Conservation (phyloP, 495 filamentous ascomycete genomes). For the Aspergillus sparsus region DNA sequence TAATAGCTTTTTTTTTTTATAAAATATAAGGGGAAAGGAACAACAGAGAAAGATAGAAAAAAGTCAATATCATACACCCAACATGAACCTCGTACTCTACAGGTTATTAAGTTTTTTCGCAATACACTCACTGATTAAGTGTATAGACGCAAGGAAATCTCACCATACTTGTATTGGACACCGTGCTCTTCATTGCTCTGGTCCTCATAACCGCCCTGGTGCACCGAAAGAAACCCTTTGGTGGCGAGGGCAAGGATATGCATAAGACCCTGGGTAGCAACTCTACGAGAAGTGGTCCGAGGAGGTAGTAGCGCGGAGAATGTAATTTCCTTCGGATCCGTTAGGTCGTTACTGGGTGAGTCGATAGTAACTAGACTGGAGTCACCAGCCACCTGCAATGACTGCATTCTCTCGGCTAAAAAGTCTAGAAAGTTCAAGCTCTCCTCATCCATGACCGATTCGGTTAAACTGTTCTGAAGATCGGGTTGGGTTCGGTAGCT, state of each 20-base stretch:
- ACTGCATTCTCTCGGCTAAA: conserved; percentile 36
- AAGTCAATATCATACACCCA: neutral
- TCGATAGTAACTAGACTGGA: neutral
- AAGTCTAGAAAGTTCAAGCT: conserved; percentile 62
- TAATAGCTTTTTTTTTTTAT: too few relatives aligned
- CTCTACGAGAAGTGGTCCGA: conserved; percentile 49
- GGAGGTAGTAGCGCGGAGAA: conserved; percentile 66
- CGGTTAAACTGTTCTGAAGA: conserved; percentile 37
- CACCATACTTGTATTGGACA: conserved; percentile 34
- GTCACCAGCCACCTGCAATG: neutral
- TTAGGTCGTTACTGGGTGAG: neutral
- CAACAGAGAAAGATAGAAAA: neutral
- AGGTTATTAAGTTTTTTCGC: neutral
- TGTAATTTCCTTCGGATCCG: conserved; percentile 4
- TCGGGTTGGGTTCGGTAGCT: conserved; percentile 9
- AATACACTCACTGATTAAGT: neutral
- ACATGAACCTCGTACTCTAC: neutral
- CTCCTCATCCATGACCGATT: conserved; percentile 56
- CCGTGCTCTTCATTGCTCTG: conserved; percentile 26
- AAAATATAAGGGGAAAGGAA: neutral
- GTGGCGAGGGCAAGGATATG: conserved; percentile 71
- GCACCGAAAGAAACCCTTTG: conserved; percentile 49
- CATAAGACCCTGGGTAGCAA: conserved; percentile 73
- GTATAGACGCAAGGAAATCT: conserved; percentile 30
- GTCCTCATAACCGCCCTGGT: conserved; percentile 30